These are phyloP conservation scores for Austroboletus eburneus DNA, from an alignment of 768 basidiomycete genomes.

Conservation along the genomic window DNA sequence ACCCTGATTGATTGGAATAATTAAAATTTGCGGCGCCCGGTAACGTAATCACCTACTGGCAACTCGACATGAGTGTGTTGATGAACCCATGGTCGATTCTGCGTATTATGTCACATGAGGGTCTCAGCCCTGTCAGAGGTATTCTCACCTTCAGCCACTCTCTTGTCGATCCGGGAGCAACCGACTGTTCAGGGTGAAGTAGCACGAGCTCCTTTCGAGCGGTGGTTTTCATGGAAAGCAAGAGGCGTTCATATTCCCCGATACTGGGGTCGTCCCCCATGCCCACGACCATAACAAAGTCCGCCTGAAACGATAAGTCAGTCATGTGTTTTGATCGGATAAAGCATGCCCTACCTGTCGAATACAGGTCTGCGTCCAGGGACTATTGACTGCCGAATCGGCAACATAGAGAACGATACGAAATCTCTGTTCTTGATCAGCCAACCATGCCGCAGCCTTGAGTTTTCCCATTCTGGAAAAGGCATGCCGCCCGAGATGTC, in stretches of 20 bases:
- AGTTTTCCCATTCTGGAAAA: slow-evolving; percentile 97
- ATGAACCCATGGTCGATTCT: slow-evolving; percentile 96
- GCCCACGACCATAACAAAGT: slow-evolving; percentile 90
- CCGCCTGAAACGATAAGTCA: slow-evolving; percentile 50
- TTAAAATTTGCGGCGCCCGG: neutral
- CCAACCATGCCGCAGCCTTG: slow-evolving; percentile 88
- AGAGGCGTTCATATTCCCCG: slow-evolving; percentile 91
- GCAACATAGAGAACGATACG: slow-evolving; percentile 94
- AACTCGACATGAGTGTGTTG: slow-evolving; percentile 95
- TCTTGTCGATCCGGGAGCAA: slow-evolving; percentile 86
- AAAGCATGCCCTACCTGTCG: slow-evolving; percentile 60
- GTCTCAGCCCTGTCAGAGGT: slow-evolving; percentile 1
- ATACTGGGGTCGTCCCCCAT: slow-evolving; percentile 88
- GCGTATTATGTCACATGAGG: slow-evolving; percentile 5
- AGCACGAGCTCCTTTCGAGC: slow-evolving; percentile 97
- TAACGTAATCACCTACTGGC: slow-evolving; percentile 45
- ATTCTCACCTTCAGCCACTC: slow-evolving; percentile 85
- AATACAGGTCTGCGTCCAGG: slow-evolving; percentile 98
- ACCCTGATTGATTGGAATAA: slow-evolving; percentile 45
- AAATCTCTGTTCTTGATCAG: slow-evolving; percentile 92
- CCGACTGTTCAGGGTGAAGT: slow-evolving; percentile 86
- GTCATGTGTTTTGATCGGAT: slow-evolving; percentile 1
- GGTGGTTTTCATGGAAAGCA: slow-evolving; percentile 95
- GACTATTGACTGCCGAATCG: slow-evolving; percentile 89
- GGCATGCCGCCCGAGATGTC: slow-evolving; percentile 89